Base-by-base conservation (phyloP, 257 asterid genomes). In the Fraxinus excelsior region DNA sequence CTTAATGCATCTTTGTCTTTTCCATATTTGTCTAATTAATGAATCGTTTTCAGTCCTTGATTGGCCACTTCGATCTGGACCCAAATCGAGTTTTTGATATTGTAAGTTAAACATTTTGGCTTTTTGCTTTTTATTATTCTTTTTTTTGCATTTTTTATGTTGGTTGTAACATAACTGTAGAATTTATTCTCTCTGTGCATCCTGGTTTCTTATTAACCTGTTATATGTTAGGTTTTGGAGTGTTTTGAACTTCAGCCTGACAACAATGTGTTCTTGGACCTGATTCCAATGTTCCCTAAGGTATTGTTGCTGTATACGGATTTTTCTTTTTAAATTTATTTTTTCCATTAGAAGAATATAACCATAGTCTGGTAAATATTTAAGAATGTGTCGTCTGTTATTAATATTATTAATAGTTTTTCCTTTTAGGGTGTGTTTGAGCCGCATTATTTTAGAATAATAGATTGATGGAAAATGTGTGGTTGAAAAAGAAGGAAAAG, bases 11-110 rank as follows among this genome's bases (percentile, higher is more conserved):
- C 53, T 74, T 74, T 74, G 58, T 51, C 58, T 81, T 53, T 74
- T 72, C 65, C 49, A 44, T 56, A 35, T 60, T 67, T 79, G 71
- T 82, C 90, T 90, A 78, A 86, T 46, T 80, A 64, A 40, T 78
- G 76, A 70, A 71, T 84, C 37, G 62, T 79, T 37, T 90, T 84
- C 96, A 96, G 99, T 96, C 99, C 23, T 87, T 96, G 80, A 96
- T 96, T 73, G 99, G 99, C 67, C 98, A 96, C 88, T 96, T 96
- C 73, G 97, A 96, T 89, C 92, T 96, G 86, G 99, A 96, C 80
- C 99, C 99, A 19, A 96, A 96, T 77, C 96, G 99, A 53, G 99
- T 96, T 77, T 96, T 96, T 80, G 98, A 96, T 82, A 96, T 96
- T 80, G 99, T 96, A 87, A 86, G 99, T 86, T 72, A 74, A 86